Percentiles rank a stretch among this genome's conserved stretches.
Evolutionary conservation across 1,284 basidiomycete genomes (phyloP).

Genomic region (Phylloboletellus chloephorus): DNA sequence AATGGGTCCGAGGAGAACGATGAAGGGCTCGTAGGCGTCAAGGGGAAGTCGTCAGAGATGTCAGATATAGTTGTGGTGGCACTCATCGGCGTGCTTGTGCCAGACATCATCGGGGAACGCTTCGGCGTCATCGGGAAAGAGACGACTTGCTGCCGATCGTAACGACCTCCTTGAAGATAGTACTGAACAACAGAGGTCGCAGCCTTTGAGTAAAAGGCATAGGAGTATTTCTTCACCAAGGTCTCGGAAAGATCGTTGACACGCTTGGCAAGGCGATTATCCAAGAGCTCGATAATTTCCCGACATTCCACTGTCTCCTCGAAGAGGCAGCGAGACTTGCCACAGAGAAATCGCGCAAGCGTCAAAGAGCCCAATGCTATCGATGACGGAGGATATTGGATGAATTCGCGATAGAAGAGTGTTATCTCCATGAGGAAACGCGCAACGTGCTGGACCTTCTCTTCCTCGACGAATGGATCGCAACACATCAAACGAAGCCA

Average conservation of each 20-base stretch:
- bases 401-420: slow-evolving; percentile 93
- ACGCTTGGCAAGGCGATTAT: slow-evolving; percentile 78
- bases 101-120: slow-evolving; percentile 46
- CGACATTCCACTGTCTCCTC: slow-evolving; percentile 75
- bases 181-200: slow-evolving; percentile 89
- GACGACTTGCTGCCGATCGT: slow-evolving; percentile 45
- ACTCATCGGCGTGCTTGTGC: slow-evolving; percentile 66
- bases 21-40: slow-evolving; percentile 68
- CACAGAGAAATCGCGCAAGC: slow-evolving; percentile 83
- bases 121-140: slow-evolving; percentile 67
- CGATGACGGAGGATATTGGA: slow-evolving; percentile 79
- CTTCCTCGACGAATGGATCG: slow-evolving; percentile 70
- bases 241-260: slow-evolving; percentile 90
- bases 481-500: slow-evolving; percentile 86
- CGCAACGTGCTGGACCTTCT: slow-evolving; percentile 88
- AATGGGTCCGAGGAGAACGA: slow-evolving; percentile 51
- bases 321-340: slow-evolving; percentile 68
- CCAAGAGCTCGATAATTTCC: slow-evolving; percentile 80
- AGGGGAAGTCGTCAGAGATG: slow-evolving; percentile 73
- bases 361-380: slow-evolving; percentile 87
- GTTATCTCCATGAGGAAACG: slow-evolving; percentile 99
- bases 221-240: slow-evolving; percentile 96
- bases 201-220: slow-evolving; percentile 90
- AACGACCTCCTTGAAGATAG: slow-evolving; percentile 78
- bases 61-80: slow-evolving; percentile 67